A percentile compares a stretch with the other conserved stretches of the same genome.
phyloP scores from a whole-genome alignment of 2,329 filamentous ascomycete genomes.

The Exophiala lecanii-corni region DNA sequence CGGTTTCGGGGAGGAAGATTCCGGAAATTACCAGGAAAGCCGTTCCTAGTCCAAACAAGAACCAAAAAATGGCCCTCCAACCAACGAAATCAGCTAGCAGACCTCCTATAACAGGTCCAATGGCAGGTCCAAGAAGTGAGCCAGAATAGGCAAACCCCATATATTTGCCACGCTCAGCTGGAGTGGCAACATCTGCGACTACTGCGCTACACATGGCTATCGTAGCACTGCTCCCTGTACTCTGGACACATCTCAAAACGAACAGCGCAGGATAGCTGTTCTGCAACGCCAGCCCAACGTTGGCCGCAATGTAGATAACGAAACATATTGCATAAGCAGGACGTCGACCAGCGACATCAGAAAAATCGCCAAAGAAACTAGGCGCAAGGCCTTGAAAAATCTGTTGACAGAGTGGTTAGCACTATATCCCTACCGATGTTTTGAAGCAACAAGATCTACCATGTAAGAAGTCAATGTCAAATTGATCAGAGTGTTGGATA shows the following conservation, averaged over 20 bases:
- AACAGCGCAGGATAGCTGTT: slow-evolving; percentile 37
- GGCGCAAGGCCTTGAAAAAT: slow-evolving; percentile 53
- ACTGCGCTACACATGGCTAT: slow-evolving; percentile 39
- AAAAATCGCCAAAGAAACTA: slow-evolving; percentile 48
- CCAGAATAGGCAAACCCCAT: slow-evolving; percentile 37
- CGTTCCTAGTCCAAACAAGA: slow-evolving; percentile 46
- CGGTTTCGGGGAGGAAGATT: slow-evolving; percentile 36
- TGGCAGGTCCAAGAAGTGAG: slow-evolving; percentile 39
- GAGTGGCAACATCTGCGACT: slow-evolving; percentile 37
- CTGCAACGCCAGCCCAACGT: slow-evolving; percentile 39
- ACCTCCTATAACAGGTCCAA: slow-evolving; percentile 44
- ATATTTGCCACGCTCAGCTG: slow-evolving; percentile 37
- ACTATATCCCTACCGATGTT: too few relatives aligned
- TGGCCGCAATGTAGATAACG: slow-evolving; percentile 40
- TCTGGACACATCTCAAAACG: slow-evolving; percentile 36
- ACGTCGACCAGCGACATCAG: slow-evolving; percentile 48
- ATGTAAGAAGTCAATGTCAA: slow-evolving; percentile 32
- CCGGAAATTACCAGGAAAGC: slow-evolving; percentile 29
- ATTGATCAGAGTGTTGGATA: slow-evolving; percentile 27
- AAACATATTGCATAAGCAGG: slow-evolving; percentile 49
- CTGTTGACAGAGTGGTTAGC: slow-evolving; percentile 23
- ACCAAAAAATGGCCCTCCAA: slow-evolving; percentile 54
- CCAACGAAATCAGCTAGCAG: slow-evolving; percentile 41
- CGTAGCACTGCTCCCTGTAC: slow-evolving; percentile 34
- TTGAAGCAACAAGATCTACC: too few relatives aligned